A percentile compares a stretch with the other conserved stretches of the same genome.
Conservation (phyloP, 768 basidiomycete genomes). For the Lentinula raphanica region DNA sequence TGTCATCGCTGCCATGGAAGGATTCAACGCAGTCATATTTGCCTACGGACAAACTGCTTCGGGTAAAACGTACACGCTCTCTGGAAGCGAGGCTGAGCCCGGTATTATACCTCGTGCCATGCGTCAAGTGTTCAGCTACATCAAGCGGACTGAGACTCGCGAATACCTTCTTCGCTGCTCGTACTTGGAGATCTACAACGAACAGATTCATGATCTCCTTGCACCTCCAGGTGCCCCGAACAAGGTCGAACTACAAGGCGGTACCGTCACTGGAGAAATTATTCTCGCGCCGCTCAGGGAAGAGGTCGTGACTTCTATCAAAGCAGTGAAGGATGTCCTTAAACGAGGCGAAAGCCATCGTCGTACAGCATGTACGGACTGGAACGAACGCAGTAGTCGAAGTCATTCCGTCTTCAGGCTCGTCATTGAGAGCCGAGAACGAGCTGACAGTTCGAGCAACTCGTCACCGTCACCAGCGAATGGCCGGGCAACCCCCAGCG, state of each 20-base stretch:
- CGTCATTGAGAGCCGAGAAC: slow-evolving; percentile 83
- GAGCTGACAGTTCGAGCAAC: slow-evolving; percentile 41
- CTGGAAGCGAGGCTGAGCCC: slow-evolving; percentile 77
- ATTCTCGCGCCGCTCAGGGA: slow-evolving; percentile 76
- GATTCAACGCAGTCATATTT: slow-evolving; percentile 94
- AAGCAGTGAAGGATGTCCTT: slow-evolving; percentile 80
- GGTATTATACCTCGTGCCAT: slow-evolving; percentile 94
- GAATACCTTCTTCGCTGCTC: slow-evolving; percentile 95
- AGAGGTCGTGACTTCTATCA: slow-evolving; percentile 89
- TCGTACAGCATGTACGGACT: slow-evolving; percentile 94
- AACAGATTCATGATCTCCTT: slow-evolving; percentile 80
- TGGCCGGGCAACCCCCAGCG: slow-evolving; percentile 21
- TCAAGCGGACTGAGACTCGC: slow-evolving; percentile 67
- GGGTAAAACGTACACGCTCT: slow-evolving; percentile 56
- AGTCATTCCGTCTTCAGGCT: slow-evolving; percentile 93
- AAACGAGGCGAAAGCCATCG: slow-evolving; percentile 82
- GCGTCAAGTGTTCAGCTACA: slow-evolving; percentile 85
- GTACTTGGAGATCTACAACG: slow-evolving; percentile 98
- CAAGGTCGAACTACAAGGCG: slow-evolving; percentile 72
- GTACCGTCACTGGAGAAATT: slow-evolving; percentile 47
- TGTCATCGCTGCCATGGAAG: slow-evolving; percentile 91
- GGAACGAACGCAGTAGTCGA: slow-evolving; percentile 93
- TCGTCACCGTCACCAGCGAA: slow-evolving; percentile 23
- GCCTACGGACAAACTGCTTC: slow-evolving; percentile 88
- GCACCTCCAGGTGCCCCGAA: slow-evolving; percentile 56